phyloP scores from a whole-genome alignment of 371 early-diverging fungal species.

The Mortierella sp. region DNA sequence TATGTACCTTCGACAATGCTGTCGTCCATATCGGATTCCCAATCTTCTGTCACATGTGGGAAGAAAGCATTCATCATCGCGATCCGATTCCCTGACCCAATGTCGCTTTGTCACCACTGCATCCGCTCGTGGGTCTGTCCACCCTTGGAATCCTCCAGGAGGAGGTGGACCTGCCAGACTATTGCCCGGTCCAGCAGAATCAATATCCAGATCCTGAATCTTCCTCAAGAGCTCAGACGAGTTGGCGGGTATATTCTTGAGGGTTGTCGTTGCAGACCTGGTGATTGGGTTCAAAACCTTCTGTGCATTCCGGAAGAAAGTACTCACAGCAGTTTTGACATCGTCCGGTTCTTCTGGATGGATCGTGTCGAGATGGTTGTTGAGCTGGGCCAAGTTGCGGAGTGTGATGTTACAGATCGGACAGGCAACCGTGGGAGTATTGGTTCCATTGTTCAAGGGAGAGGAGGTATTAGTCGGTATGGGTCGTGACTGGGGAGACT shows the following conservation, averaged over 20 bases:
- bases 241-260: constrained; percentile 57
- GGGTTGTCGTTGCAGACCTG: constrained; percentile 42
- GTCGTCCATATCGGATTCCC: constrained; percentile 44
- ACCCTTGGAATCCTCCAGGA: constrained; percentile 37
- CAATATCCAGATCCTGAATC: constrained; percentile 49
- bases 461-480: too few relatives aligned
- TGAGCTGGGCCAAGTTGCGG: constrained; percentile 44
- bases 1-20: constrained; percentile 57
- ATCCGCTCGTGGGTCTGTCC: constrained; percentile 52
- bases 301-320: constrained; percentile 47
- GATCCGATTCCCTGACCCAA: constrained; percentile 44
- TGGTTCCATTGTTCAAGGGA: constrained; percentile 8
- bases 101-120: constrained; percentile 44
- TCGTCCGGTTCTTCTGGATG: constrained; percentile 53
- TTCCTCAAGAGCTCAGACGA: constrained; percentile 51
- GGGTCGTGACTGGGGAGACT: constrained; percentile 26
- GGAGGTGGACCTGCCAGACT: constrained; percentile 41
- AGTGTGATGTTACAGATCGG: constrained; percentile 48
- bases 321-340: constrained; percentile 44
- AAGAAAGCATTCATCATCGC: constrained; percentile 33
- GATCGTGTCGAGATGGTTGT: constrained; percentile 43
- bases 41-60: constrained; percentile 36
- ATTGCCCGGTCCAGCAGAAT: constrained; percentile 32
- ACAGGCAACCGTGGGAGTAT: constrained; percentile 12
- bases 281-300: constrained; percentile 50